Conservation (phyloP, 1,284 basidiomycete genomes). For the Sutorius eximius region DNA sequence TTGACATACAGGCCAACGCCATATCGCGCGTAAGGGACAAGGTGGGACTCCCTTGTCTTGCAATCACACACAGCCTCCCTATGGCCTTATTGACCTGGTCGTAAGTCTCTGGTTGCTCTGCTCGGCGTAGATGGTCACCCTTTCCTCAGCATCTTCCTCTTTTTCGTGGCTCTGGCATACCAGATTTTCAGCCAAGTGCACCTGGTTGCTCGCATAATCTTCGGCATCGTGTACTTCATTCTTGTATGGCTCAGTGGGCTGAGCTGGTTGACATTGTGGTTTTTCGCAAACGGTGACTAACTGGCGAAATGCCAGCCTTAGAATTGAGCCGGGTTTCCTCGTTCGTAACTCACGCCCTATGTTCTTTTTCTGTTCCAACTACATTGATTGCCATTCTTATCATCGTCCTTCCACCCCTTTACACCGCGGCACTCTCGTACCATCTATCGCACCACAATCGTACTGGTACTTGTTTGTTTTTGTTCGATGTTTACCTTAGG, state of each 20-base stretch:
- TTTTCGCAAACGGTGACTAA: background rate
- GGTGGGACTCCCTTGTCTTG: background rate
- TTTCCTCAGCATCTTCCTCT: background rate
- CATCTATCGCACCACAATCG: too few species aligned
- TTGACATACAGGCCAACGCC: background rate
- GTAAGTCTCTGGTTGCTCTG: background rate
- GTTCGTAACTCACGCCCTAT: too few species aligned
- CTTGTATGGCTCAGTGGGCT: background rate
- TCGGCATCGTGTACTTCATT: background rate
- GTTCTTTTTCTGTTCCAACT: too few species aligned
- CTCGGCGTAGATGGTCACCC: background rate
- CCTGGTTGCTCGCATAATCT: background rate
- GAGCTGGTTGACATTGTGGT: background rate
- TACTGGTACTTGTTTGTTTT: too few species aligned
- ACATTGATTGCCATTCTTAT: too few species aligned
- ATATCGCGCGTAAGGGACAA: background rate
- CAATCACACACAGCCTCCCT: background rate
- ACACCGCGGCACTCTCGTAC: too few species aligned
- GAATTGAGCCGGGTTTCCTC: too few species aligned
- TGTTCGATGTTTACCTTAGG: too few species aligned
- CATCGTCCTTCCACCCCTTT: too few species aligned
- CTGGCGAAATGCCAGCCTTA: background rate
- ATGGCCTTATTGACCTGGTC: background rate
- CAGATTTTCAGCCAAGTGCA: background rate
- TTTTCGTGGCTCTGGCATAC: background rate